Evolutionary conservation across 23 red algal species (phyloP), one percentile per base, ranked within the genome.

Genomic region (Agarophyton chilense): DNA sequence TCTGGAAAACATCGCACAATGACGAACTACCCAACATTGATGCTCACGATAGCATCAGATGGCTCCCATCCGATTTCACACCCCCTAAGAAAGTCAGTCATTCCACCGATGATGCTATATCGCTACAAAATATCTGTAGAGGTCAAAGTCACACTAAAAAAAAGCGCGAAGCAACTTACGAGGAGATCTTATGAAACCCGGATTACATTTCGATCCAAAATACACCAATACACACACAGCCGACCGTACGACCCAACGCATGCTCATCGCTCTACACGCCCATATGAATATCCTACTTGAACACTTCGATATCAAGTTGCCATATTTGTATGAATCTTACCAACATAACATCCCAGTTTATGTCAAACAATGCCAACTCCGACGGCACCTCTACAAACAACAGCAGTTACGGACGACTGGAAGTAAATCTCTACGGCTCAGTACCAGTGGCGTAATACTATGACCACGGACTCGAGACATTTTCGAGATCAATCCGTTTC

Each of bases 171-270:
- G 55, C 36, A 45, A 52, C 9, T 18, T 84, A 8, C 16, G 80
- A 2, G 80, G 57, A n/a, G 80, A 70, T 39, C 18, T 65, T 5
- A 84, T 68, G 80, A 25, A 49, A 41, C 56, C 56, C n/a, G 24
- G 57, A 2, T 21, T 70, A 53, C 80, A 44, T 19, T 84, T 38
- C 10, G 40, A 84, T 36, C 80, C 56, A 19, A 67, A 10, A 8
- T 31, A 84, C 41, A 68, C 80, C 2, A 53, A 56, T 19, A 53
- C 80, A 56, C 28, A 53, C 46, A 80, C 50, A 52, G 76, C 76
- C 45, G 47, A 53, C n/a, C 2, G 50, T 3, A 58, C 47, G 22
- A 58, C 76, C 1, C 42, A 51, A 45, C 21, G 76, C 19, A n/a
- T 58, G 47, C 52, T 80, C 13, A 21, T 80, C 3, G 36, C 47